Base-by-base conservation (phyloP, 805 yeast genomes). In the Ogataea sp. region DNA sequence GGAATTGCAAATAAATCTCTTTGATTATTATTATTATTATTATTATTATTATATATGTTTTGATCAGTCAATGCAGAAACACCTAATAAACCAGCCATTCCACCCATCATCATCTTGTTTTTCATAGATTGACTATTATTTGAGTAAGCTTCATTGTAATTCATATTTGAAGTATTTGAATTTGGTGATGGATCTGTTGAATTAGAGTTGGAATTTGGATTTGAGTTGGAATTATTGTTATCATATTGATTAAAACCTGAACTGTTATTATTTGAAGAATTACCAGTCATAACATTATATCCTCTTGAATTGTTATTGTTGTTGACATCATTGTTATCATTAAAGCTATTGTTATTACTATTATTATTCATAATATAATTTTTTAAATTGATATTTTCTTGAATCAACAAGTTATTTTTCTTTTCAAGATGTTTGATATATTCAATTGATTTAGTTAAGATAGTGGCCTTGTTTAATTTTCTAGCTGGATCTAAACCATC, bases 401-500 rank as follows among this genome's bases (percentile, higher is more conserved):
- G 58, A 40, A 51, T 61, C 45, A 79, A 65, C 1, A 55, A 37
- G 2, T 68, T 73, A 49, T 79, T 79, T 50, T 80, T 81, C 44
- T 59, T 57, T 47, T 83, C 88, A 56, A 83, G 65, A 57, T 83
- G 89, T 47, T 72, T 75, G 46, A 83, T 83, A 52, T 83, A 83
- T 55, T 83, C 93, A 3, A 83, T 77, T 1, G 90, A 85, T 51
- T 83, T 83, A 21, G 83, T 67, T 43, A 83, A 63, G 36, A 83
- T 82, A 14, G 84, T 77, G 2, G 90, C 93, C 54, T 83, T 83
- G 58, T 83, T 83, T 45, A 83, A 64, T 49, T 83, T 83, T 45
- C 75, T 70, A 4, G 94, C 90, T 0, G 90, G 89, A 36, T 75
- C 73, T 42, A 83, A 65, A 2, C 90, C 90, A 55, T 83, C 90